Conservation (phyloP, 2,329 filamentous ascomycete genomes). For the Tolypocladium tundrense region DNA sequence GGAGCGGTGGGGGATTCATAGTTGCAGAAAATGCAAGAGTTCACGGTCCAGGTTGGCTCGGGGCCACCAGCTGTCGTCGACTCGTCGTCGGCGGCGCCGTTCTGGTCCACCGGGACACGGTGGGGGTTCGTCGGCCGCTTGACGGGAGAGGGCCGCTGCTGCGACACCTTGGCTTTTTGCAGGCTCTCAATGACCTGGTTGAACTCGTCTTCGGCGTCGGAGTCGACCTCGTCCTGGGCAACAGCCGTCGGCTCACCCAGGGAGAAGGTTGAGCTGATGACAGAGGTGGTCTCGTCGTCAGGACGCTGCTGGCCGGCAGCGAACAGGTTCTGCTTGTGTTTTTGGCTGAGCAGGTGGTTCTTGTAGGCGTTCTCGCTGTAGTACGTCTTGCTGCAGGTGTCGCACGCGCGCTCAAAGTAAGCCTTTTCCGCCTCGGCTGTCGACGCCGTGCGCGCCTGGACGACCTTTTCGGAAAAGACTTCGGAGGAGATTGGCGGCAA, state of each 20-base stretch:
- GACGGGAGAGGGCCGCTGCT: slow-evolving; percentile 37
- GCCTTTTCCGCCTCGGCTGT: slow-evolving; percentile 80
- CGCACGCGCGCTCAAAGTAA: slow-evolving; percentile 75
- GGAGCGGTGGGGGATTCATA: slow-evolving; percentile 64
- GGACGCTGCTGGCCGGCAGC: slow-evolving; percentile 29
- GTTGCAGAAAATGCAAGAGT: slow-evolving; percentile 83
- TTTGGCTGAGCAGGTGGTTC: slow-evolving; percentile 85
- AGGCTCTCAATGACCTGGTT: slow-evolving; percentile 68
- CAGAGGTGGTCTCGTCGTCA: slow-evolving; percentile 65
- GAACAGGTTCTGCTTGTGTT: slow-evolving; percentile 59
- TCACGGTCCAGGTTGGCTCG: slow-evolving; percentile 31
- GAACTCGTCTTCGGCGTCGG: slow-evolving; percentile 64
- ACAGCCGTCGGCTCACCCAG: slow-evolving; percentile 65
- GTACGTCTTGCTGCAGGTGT: slow-evolving; percentile 81
- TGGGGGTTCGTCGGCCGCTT: slow-evolving; percentile 44
- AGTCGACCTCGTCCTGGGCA: slow-evolving; percentile 41
- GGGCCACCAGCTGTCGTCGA: slow-evolving; percentile 24
- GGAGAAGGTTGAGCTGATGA: slow-evolving; percentile 86
- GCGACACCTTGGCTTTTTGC: slow-evolving; percentile 60
- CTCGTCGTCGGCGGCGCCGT: slow-evolving; percentile 32
- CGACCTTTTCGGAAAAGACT: slow-evolving; percentile 88
- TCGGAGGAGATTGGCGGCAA: slow-evolving; percentile 86
- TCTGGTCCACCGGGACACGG: slow-evolving; percentile 31
- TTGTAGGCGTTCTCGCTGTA: slow-evolving; percentile 93
- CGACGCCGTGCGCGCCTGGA: slow-evolving; percentile 78